Base-by-base conservation (phyloP, 1,284 basidiomycete genomes). In the Moesziomyces antarcticus region DNA sequence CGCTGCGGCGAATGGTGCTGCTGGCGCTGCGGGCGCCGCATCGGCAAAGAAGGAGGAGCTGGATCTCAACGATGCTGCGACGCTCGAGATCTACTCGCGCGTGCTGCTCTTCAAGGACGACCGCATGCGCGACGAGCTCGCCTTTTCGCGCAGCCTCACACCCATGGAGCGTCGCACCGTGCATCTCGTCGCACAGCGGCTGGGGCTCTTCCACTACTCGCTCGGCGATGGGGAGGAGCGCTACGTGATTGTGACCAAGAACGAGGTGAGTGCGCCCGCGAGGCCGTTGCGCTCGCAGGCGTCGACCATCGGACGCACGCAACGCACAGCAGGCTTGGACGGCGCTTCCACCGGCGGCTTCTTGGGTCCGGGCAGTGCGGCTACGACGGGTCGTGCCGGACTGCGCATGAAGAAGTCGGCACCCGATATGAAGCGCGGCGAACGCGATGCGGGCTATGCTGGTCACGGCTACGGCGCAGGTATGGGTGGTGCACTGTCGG, bases 81-180 rank as follows among this genome's bases (percentile, higher is more conserved):
- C 94, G 10, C 88, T 99, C 73, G 94, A 98, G 84, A 97, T 99
- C 78, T 99, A 98, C 85, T 98, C 96, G 59, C 89, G 95, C 73
- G 93, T 98, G 58, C 87, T 98, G 48, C 88, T 98, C 44, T 99
- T 99, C 90, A 97, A 97, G 86, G 95, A 97, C 80, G 96, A 99
- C 84, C 91, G 89, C 72, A 95, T 99, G 93, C 90, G 97, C 35
- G 96, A 99, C 79, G 96, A 99, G 85, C 89, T 99, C 43, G 92
- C 94, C 5, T 98, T 99, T 84, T 95, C 94, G 35, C 88, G 93
- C 67, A 91, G 91, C 20, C 88, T 98, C 20, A 88, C 89, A 21
- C 89, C 93, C 18, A 91, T 92, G 81, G 95, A 98, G 85, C 87
- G 96, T 54, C 88, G 94, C 67, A 91, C 94, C 20, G 96, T 99